Conservation (phyloP, 2,329 filamentous ascomycete species). For the Ceratocystiopsis brevicomis region DNA sequence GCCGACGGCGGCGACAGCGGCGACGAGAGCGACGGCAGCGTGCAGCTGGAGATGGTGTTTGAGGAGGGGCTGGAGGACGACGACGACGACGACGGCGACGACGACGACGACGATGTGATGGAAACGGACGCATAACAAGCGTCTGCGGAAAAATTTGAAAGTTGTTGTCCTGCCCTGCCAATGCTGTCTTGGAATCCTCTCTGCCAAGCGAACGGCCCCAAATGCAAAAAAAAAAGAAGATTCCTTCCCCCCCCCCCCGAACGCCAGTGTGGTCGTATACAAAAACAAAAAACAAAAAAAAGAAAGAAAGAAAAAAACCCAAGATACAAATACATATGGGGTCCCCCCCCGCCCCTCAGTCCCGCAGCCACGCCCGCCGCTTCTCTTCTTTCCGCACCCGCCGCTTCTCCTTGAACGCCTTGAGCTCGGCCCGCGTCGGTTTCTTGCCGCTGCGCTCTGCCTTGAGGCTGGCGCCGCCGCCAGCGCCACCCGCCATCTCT, state of each 20-base stretch:
- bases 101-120: not conserved
- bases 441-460: slow-evolving; percentile 78
- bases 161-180: no score
- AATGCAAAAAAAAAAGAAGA: not conserved
- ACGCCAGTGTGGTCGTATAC: not conserved
- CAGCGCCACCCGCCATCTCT: slow-evolving; percentile 84
- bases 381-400: slow-evolving; percentile 87
- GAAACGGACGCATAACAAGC: no score
- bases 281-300: not conserved
- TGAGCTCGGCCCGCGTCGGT: slow-evolving; percentile 67
- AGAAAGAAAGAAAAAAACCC: not conserved
- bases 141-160: no score
- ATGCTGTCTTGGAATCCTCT: no score
- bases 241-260: no score
- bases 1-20: slow-evolving; percentile 22
- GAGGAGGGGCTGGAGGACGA: slow-evolving; percentile 24
- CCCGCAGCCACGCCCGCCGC: slow-evolving; percentile 71
- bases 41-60: slow-evolving; percentile 40
- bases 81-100: slow-evolving; percentile 1
- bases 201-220: not conserved
- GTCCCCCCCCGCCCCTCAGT: slow-evolving; percentile 34
- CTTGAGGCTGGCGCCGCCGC: slow-evolving; percentile 77
- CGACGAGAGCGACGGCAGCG: slow-evolving; percentile 30
- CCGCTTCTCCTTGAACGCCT: slow-evolving; percentile 80
- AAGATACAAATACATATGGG: no score